A percentile compares a stretch with the other conserved stretches of the same genome.
These are phyloP conservation scores for Glebionis coronaria DNA, from an alignment of 129 eudicot genomes.

Conservation along the genomic window DNA sequence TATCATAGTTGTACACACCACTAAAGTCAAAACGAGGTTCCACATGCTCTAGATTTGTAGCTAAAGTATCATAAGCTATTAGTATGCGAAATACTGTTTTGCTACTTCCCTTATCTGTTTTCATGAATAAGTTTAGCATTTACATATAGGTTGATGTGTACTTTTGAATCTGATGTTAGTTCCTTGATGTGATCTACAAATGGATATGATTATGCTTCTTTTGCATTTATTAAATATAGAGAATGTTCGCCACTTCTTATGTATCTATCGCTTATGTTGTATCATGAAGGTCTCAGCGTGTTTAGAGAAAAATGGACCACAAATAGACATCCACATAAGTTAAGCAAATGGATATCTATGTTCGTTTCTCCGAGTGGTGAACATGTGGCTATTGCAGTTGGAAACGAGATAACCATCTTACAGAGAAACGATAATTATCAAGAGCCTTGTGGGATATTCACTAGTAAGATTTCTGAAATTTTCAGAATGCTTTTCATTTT, in stretches of 20 bases:
- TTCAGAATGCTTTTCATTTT: constrained; percentile 12
- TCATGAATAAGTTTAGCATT: too few species aligned
- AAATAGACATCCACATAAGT: constrained; percentile 50
- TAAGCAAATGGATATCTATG: constrained; percentile 59
- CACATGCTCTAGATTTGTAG: constrained; percentile 1
- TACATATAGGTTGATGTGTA: constrained; percentile 4
- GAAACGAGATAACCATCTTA: constrained; percentile 73
- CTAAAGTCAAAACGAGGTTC: neutral
- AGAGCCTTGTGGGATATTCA: constrained; percentile 69
- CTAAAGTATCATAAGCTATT: neutral
- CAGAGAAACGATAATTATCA: constrained; percentile 69
- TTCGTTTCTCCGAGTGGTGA: constrained; percentile 79
- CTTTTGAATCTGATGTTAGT: constrained; percentile 6
- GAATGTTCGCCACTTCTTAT: constrained; percentile 18
- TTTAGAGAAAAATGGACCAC: constrained; percentile 73
- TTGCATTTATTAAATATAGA: neutral
- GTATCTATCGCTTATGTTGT: constrained; percentile 12
- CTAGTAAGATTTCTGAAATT: constrained; percentile 48
- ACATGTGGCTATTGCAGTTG: constrained; percentile 73
- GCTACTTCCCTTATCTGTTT: neutral
- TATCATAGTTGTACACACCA: too few species aligned
- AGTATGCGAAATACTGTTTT: neutral
- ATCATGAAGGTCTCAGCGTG: constrained; percentile 55
- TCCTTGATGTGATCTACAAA: constrained; percentile 6
- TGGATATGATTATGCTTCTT: constrained; percentile 18